Evolutionary conservation across 179 eudicot species (phyloP).

Genomic region (Beta corolliflora): DNA sequence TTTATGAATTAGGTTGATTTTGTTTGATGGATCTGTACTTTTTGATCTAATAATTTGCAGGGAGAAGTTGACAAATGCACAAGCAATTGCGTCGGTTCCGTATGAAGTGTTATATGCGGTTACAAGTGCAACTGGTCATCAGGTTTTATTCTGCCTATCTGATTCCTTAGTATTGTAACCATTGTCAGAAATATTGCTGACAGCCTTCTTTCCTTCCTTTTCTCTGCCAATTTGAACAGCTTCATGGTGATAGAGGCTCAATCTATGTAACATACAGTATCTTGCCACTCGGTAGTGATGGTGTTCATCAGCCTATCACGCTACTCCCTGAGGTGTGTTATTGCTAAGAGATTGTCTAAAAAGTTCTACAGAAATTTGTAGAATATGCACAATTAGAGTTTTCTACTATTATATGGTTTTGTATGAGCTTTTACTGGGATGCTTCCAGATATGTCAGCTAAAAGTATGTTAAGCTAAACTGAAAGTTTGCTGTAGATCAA

Average conservation of each 20-base stretch:
- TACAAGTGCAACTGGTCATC: conserved; percentile 75
- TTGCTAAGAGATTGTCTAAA: neutral
- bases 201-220: neutral
- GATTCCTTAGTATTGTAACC: neutral
- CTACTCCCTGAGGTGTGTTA: conserved; percentile 82
- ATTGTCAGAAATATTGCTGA: conserved; percentile 8
- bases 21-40: conserved; percentile 24
- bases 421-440: neutral
- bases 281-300: conserved; percentile 88
- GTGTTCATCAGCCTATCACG: conserved; percentile 84
- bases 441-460: neutral
- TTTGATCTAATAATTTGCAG: conserved; percentile 51
- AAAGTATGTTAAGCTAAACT: conserved; percentile 10
- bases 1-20: conserved; percentile 29
- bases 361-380: neutral
- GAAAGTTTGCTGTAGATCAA: conserved; percentile 61
- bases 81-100: conserved; percentile 70
- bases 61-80: conserved; percentile 71
- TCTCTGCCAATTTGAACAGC: conserved; percentile 39
- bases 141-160: conserved; percentile 46
- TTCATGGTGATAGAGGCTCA: conserved; percentile 66
- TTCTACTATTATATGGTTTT: neutral
- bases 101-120: conserved; percentile 70
- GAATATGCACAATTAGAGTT: neutral
- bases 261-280: conserved; percentile 72